Base-by-base conservation (phyloP, 2,329 filamentous ascomycete genomes). In the Claviceps humidiphila region DNA sequence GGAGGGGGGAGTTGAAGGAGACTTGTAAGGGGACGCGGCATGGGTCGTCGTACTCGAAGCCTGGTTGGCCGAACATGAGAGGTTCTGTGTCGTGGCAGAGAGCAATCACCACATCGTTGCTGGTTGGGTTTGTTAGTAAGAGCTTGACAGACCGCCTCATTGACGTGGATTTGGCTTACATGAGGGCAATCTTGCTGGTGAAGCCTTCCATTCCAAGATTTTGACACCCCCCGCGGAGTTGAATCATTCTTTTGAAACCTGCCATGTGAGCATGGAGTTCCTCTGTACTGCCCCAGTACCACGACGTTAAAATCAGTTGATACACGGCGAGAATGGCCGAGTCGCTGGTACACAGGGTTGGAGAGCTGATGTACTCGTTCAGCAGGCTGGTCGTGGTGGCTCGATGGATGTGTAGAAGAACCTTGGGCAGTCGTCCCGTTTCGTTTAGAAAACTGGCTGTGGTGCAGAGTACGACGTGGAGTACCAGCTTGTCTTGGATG, bases 371-470 rank as follows among this genome's bases (percentile, higher is more conserved):
- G 42, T 74, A 71, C 42, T 71, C 66, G 55, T 77, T 76, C 37
- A 78, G 65, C 61, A 74, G 67, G 41, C 62, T 61, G 53, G 73
- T 72, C 3, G 71, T 70, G 16, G 60, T 65, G 14, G 66, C 68
- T 51, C 74, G 74, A 55, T 74, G 67, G 8, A 67, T 61, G 57
- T 71, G 67, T 11, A 72, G 65, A 4, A 71, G 65, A 8, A 65
- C 64, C 55, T 71, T 70, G 43, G 72, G 69, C 2, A 76, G 60
- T 40, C 73, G 71, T 3, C 72, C 70, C 0, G 71, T 72, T 57
- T 78, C 75, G 40, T 71, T 67, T 34, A 77, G 64, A 57, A 77
- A 77, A 58, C 74, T 76, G 1, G 74, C 70, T 0, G 75, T 70
- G 6, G 74, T 74, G 57, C 74, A 77, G 4, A 77, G 67, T 39